Conservation (phyloP, 225 moss, liverwort and hornwort genomes). For the Thuidium tamariscinum region DNA sequence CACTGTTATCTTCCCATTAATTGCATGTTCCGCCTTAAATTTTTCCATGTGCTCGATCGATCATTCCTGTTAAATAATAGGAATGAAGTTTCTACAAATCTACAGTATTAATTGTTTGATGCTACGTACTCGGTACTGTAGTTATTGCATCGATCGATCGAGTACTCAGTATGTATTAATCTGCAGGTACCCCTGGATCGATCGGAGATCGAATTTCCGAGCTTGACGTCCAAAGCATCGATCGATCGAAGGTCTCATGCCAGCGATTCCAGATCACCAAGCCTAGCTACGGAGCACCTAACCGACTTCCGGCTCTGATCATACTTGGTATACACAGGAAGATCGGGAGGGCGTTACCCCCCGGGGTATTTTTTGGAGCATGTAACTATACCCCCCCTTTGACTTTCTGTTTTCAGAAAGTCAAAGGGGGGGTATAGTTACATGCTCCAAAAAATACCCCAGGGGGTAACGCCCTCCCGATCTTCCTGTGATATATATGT, state of each 20-base stretch:
- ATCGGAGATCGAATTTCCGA: slow-evolving; percentile 48
- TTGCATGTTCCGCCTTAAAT: not conserved
- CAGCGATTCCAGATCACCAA: slow-evolving; percentile 70
- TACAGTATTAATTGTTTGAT: not conserved
- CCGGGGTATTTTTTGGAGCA: too few species aligned
- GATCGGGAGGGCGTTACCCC: too few species aligned
- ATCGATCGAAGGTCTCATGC: slow-evolving; percentile 4
- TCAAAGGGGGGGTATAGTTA: too few species aligned
- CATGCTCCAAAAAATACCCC: too few species aligned
- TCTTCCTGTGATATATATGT: too few species aligned
- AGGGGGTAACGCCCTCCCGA: too few species aligned
- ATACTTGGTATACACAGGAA: slow-evolving; percentile 79
- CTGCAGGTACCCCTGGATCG: slow-evolving; percentile 43
- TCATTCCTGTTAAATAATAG: not conserved
- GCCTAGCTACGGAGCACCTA: slow-evolving; percentile 75
- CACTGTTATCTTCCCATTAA: not conserved
- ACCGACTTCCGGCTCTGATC: slow-evolving; percentile 54
- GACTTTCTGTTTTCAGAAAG: too few species aligned
- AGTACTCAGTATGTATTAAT: not conserved
- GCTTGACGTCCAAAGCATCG: slow-evolving; percentile 70
- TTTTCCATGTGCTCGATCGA: not conserved
- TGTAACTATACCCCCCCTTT: too few species aligned
- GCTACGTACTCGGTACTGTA: not conserved
- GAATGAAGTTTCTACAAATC: not conserved
- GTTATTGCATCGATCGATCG: not conserved